phyloP scores from a whole-genome alignment of 208 protist species.

The Balamuthia mandrillaris region DNA sequence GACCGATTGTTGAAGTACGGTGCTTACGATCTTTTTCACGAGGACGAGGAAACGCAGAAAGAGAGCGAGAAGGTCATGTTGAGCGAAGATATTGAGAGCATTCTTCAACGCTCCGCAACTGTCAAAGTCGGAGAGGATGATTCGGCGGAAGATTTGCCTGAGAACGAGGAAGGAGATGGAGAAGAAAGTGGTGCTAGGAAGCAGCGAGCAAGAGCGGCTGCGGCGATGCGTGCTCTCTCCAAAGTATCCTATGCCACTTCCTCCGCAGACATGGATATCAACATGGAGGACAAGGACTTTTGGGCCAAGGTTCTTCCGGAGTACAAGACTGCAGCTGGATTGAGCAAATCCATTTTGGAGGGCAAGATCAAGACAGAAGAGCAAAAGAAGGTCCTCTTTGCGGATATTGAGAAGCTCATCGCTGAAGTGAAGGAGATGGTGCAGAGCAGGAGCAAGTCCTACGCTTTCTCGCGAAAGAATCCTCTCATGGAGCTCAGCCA shows the following conservation, averaged over 20 bases:
- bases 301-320: slow-evolving; percentile 70
- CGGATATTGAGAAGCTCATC: too few relatives aligned
- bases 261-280: slow-evolving; percentile 34
- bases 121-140: neutral
- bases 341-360: too few relatives aligned
- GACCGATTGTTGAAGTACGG: slow-evolving; percentile 53
- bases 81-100: slow-evolving; percentile 28
- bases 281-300: slow-evolving; percentile 73
- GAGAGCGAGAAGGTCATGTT: neutral
- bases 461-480: too few relatives aligned
- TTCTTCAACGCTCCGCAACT: neutral
- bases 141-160: neutral
- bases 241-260: slow-evolving; percentile 16
- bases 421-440: too few relatives aligned
- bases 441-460: too few relatives aligned
- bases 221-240: slow-evolving; percentile 22
- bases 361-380: too few relatives aligned
- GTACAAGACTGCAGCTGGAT: too few relatives aligned
- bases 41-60: slow-evolving; percentile 23
- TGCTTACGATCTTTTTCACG: slow-evolving; percentile 48
- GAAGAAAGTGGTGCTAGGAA: too few relatives aligned
- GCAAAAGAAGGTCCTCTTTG: too few relatives aligned
- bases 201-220: too few relatives aligned
- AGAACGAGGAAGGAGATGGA: too few relatives aligned
- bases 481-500: too few relatives aligned